These are phyloP conservation scores for Zygosaccharomyces lentus DNA, from an alignment of 805 yeast species.

Conservation along the genomic window DNA sequence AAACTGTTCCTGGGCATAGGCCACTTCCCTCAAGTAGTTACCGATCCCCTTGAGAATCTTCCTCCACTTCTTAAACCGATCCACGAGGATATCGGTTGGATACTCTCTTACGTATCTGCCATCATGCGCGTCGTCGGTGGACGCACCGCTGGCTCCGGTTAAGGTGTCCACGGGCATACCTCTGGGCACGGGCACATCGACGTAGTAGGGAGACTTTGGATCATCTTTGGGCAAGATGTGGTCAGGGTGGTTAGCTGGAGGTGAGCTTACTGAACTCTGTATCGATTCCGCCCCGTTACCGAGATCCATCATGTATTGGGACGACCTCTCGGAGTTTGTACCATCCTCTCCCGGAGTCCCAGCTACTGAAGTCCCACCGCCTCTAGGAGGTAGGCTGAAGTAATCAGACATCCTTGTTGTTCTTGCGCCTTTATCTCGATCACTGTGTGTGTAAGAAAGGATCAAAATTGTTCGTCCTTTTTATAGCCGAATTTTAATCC, in stretches of 20 bases:
- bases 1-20: slow-evolving; percentile 76
- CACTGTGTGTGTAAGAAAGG: background rate
- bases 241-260: slow-evolving; percentile 8
- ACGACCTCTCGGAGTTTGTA: slow-evolving; percentile 4
- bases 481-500: slow-evolving; percentile 1
- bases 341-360: slow-evolving; percentile 2
- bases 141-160: slow-evolving; percentile 1
- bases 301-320: slow-evolving; percentile 4
- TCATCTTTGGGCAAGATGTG: slow-evolving; percentile 28
- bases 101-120: slow-evolving; percentile 35
- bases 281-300: background rate
- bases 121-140: slow-evolving; percentile 16
- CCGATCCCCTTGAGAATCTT: slow-evolving; percentile 66
- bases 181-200: slow-evolving; percentile 35
- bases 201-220: slow-evolving; percentile 32
- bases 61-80: slow-evolving; percentile 79
- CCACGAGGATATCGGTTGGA: slow-evolving; percentile 79
- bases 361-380: slow-evolving; percentile 1
- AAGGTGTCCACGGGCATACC: slow-evolving; percentile 17
- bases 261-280: background rate
- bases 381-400: slow-evolving; percentile 6
- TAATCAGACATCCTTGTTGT: slow-evolving; percentile 4
- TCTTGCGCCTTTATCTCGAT: background rate
- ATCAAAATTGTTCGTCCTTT: background rate
- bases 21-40: slow-evolving; percentile 67